These are phyloP conservation scores for Themeda triandra DNA, from an alignment of 176 grass and related monocot species.

Conservation along the genomic window DNA sequence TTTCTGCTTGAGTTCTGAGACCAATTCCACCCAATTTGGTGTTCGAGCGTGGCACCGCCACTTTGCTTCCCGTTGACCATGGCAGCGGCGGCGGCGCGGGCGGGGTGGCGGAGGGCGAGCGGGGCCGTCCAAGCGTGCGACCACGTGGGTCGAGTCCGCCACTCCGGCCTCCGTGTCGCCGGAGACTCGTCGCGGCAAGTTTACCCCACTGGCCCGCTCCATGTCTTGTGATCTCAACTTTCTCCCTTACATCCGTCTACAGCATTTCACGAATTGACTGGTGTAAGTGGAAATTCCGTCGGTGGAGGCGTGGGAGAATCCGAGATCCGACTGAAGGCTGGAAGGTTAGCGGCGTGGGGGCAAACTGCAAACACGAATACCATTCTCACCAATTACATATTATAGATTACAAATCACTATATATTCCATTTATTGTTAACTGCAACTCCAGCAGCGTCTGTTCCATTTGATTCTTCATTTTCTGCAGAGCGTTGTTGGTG, in stretches of 20 bases:
- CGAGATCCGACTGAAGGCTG: not conserved
- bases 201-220: not conserved
- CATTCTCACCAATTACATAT: no score
- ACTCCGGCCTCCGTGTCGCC: not conserved
- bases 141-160: not conserved
- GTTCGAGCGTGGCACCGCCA: not conserved
- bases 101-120: not conserved
- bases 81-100: not conserved
- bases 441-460: not conserved
- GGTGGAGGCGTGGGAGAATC: not conserved
- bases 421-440: not conserved
- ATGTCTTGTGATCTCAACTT: not conserved
- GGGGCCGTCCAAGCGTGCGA: not conserved
- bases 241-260: not conserved
- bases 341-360: not conserved
- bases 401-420: not conserved
- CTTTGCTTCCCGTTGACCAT: not conserved
- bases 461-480: not conserved
- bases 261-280: not conserved
- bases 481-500: no score
- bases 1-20: not conserved
- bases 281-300: not conserved
- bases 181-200: not conserved
- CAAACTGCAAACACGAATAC: not conserved
- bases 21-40: not conserved